These are phyloP conservation scores for Ilex paraguariensis DNA, from an alignment of 305 asterid genomes.

Conservation along the genomic window DNA sequence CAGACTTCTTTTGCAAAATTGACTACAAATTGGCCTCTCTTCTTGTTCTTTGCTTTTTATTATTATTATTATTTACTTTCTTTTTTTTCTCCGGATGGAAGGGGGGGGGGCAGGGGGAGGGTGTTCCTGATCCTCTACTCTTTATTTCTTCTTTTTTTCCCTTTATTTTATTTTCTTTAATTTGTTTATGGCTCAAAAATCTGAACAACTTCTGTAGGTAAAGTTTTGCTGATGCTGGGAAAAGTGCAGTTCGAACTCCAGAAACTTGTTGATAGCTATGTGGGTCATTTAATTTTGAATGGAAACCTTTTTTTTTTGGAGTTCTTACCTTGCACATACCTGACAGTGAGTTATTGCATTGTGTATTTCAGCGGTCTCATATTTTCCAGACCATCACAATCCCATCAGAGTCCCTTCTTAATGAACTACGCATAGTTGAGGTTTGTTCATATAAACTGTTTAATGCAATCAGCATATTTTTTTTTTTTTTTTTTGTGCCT, in stretches of 20 bases:
- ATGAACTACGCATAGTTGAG: conserved; percentile 88
- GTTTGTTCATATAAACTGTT: conserved; percentile 28
- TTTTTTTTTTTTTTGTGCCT: too few species aligned
- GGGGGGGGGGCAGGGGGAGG: too few species aligned
- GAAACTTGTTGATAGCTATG: conserved; percentile 44
- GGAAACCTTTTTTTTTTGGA: conserved; percentile 10
- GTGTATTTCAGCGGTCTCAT: conserved; percentile 77
- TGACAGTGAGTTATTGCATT: not conserved
- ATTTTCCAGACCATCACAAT: conserved; percentile 74
- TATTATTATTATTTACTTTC: too few species aligned
- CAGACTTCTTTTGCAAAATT: too few species aligned
- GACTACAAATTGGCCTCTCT: too few species aligned
- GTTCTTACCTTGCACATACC: conserved; percentile 1
- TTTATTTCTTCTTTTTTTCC: conserved; percentile 1
- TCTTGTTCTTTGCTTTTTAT: too few species aligned
- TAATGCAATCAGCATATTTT: too few species aligned
- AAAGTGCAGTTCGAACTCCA: conserved; percentile 47
- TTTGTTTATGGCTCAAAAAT: conserved; percentile 1
- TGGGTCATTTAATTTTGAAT: conserved; percentile 19
- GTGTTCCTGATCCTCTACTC: too few species aligned
- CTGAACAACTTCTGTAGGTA: conserved; percentile 28
- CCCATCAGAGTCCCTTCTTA: conserved; percentile 96
- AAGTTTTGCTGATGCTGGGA: conserved; percentile 46
- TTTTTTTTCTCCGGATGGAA: too few species aligned
- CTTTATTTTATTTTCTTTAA: not conserved